Conservation (phyloP, 208 protist species). For the Wallacemonas sp. region DNA sequence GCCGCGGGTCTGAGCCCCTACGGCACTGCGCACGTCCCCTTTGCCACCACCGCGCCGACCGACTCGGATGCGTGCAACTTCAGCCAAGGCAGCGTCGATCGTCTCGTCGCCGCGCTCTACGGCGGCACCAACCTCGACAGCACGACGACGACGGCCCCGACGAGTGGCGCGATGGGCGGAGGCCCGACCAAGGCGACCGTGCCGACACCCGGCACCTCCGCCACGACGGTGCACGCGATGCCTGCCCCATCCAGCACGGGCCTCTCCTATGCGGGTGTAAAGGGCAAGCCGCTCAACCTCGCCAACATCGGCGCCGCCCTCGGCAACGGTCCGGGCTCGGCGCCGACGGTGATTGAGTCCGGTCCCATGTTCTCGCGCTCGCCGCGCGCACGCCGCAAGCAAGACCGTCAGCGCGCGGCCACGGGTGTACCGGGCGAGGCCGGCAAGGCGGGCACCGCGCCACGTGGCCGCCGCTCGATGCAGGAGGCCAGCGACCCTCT, state of each 20-base stretch:
- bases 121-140: not conserved
- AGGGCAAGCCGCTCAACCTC: not conserved
- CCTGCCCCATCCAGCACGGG: not conserved
- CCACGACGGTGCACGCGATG: conserved; percentile 9
- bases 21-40: not conserved
- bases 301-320: not conserved
- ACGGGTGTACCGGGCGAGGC: not conserved
- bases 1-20: not conserved
- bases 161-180: not conserved
- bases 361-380: not conserved
- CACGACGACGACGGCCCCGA: not conserved
- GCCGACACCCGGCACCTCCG: not conserved
- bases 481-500: not conserved
- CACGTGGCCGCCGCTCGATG: not conserved
- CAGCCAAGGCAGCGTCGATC: conserved; percentile 13
- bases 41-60: not conserved
- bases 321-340: not conserved
- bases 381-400: not conserved
- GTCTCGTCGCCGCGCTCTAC: conserved; percentile 10
- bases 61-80: not conserved
- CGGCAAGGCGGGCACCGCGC: not conserved
- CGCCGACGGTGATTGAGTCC: not conserved
- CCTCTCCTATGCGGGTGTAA: conserved; percentile 5
- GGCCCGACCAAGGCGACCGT: not conserved
- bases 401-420: not conserved